phyloP scores from a whole-genome alignment of 805 yeast genomes.

The Saccharomycopsis sp. region DNA sequence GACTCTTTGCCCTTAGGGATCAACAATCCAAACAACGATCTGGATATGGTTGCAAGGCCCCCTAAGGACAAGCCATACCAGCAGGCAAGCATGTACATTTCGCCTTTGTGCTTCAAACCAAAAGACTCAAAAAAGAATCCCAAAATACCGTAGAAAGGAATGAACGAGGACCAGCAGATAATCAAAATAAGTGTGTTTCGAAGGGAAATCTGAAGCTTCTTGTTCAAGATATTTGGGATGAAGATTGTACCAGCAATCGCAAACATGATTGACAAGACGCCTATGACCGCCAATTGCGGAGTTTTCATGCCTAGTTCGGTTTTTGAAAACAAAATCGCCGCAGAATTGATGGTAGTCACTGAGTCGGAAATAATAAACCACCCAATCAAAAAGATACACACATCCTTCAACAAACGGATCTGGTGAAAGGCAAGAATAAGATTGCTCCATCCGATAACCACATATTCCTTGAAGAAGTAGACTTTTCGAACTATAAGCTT shows the following conservation, averaged over 20 bases:
- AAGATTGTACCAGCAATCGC: slow-evolving; percentile 63
- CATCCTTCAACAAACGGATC: slow-evolving; percentile 56
- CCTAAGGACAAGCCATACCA: slow-evolving; percentile 78
- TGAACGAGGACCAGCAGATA: slow-evolving; percentile 54
- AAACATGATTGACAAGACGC: slow-evolving; percentile 56
- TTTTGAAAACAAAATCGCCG: slow-evolving; percentile 71
- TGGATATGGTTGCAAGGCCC: slow-evolving; percentile 60
- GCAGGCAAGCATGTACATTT: slow-evolving; percentile 60
- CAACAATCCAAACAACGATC: slow-evolving; percentile 60
- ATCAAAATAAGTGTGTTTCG: slow-evolving; percentile 44
- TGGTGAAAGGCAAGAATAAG: slow-evolving; percentile 48
- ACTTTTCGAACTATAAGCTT: slow-evolving; percentile 3
- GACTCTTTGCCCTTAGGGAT: slow-evolving; percentile 74
- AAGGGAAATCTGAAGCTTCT: slow-evolving; percentile 36
- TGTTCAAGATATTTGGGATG: slow-evolving; percentile 40
- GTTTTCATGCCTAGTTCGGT: slow-evolving; percentile 66
- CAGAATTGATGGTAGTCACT: slow-evolving; percentile 69
- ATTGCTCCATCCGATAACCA: slow-evolving; percentile 58
- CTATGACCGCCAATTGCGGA: slow-evolving; percentile 54
- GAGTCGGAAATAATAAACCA: slow-evolving; percentile 79
- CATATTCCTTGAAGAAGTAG: slow-evolving; percentile 28
- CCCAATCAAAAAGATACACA: slow-evolving; percentile 56
- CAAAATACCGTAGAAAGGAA: slow-evolving; percentile 65
- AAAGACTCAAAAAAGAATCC: slow-evolving; percentile 51
- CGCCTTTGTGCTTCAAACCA: slow-evolving; percentile 58